phyloP scores from a whole-genome alignment of 306 rosid species.

The Fagus crenata region DNA sequence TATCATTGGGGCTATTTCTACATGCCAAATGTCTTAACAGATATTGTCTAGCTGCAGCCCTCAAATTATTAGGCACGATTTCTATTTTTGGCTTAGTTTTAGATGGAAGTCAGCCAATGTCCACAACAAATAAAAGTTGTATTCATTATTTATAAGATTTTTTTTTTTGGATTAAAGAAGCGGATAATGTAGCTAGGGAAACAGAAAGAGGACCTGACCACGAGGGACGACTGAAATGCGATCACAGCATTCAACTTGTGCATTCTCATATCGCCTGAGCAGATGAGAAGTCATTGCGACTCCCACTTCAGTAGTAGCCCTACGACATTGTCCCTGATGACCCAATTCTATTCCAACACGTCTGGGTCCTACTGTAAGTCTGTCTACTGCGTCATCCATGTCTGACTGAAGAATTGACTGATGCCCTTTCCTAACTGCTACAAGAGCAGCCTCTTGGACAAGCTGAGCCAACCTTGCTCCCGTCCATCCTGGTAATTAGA shows the following conservation, averaged over 20 bases:
- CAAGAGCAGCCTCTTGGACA: constrained; percentile 98
- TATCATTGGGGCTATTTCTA: background rate
- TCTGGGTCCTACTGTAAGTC: constrained; percentile 93
- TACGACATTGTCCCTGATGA: constrained; percentile 87
- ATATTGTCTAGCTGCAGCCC: background rate
- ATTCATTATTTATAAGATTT: constrained; percentile 6
- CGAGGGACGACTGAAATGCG: constrained; percentile 94
- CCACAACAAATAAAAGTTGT: constrained; percentile 17
- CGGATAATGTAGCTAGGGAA: constrained; percentile 36
- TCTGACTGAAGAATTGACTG: constrained; percentile 77
- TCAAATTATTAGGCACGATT: constrained; percentile 1
- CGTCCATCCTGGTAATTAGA: constrained; percentile 72
- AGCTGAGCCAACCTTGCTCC: constrained; percentile 95
- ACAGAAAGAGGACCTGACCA: constrained; percentile 81
- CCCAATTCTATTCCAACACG: constrained; percentile 75
- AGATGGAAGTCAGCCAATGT: background rate
- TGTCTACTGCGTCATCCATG: constrained; percentile 95
- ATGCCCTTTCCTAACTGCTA: constrained; percentile 91
- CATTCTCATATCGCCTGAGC: constrained; percentile 78
- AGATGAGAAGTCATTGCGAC: constrained; percentile 93
- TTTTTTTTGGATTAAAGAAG: constrained; percentile 11
- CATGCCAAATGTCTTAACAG: background rate
- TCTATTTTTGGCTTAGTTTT: background rate
- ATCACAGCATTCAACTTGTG: constrained; percentile 76
- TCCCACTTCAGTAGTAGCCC: constrained; percentile 93